Evolutionary conservation across 768 basidiomycete species (phyloP), one percentile per base, ranked within the genome.

Genomic region (Rhodotorula diobovata): DNA sequence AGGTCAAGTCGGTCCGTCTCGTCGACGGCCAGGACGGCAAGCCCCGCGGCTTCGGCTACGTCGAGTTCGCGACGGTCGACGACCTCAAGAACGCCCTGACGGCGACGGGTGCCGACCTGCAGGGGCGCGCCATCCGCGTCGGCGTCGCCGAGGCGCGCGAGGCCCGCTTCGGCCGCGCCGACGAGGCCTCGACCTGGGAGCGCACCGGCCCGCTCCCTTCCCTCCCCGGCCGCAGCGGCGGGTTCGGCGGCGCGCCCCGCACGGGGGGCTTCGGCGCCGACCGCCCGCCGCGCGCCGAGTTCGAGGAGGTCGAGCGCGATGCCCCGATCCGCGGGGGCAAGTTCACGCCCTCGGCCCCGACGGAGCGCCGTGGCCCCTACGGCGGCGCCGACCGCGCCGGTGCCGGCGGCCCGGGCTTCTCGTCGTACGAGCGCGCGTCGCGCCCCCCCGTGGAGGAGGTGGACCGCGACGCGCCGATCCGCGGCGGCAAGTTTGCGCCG

Each of bases 1-100:
- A 91, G 90, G 85, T 88, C 72, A 90, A 90, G 79, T 88, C 88
- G 30, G 86, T 92, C 73, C 94, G 97, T 83, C 90, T 98, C 71
- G 95, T 98, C 81, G 89, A 86, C 79, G 94, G 94, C 76, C 85
- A 87, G 68, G 93, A 94, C 63, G 93, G 94, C 60, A 93, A 92
- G 79, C 91, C 94, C 30, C 97, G 97, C 81, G 96, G 96, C 1
- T 98, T 97, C 81, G 96, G 95, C 45, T 98, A 99, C 80, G 87
- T 97, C 68, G 96, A 99, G 79, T 98, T 98, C 78, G 85, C 84
- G n/a, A 89, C 88, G 63, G 78, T 93, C 67, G 91, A 94, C 30
- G 88, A 87, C 58, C 82, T 98, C 61, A 94, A 94, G 81, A 87
- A 88, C 68, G 96, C 89, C 10, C 81, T 99, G 48, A 81, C 84